Evolutionary conservation across 2,329 filamentous ascomycete genomes (phyloP), one percentile per base, ranked within the genome.

Genomic region (Teratosphaeria zuluensis): DNA sequence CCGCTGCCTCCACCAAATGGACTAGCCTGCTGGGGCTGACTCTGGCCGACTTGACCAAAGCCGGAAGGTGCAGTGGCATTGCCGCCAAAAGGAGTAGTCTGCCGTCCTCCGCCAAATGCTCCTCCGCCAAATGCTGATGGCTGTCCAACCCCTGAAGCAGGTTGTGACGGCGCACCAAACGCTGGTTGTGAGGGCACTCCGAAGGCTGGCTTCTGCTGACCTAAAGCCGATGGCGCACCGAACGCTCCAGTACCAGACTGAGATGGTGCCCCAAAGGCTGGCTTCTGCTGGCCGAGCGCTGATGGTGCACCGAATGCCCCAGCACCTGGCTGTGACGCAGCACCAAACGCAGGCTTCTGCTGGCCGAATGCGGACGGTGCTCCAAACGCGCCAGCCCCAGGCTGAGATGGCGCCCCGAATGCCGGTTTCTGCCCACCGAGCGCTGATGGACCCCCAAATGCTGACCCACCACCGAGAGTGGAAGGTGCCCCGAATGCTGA

Each of bases 271-370:
- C 69, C 67, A 56, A 71, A 69, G n/a, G 59, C 59, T 53, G 65
- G 46, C 46, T 58, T 58, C 14, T 14, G 8, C 24, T 19, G 51
- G 8, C 64, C 63, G 38, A 65, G 42, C 11, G 62, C 24, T 19
- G 66, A 65, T 6, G 65, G 57, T 53, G 66, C 58, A 11, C 51
- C 51, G 16, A 52, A 52, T 19, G 60, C 30, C 12, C 42, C 38
- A 16, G 42, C 52, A 6, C 61, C 59, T 35, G 61, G 46, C 6
- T 55, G 48, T n/a, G 62, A 61, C 24, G 62, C 58, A 7, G 58
- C 61, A 11, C 72, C 72, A 56, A 75, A 73, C n/a, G 68, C 46
- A 51, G 73, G 70, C 16, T 48, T 48, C 42, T 48, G 42, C 42
- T 48, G 35, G 28, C 32, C 59, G 16, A 59, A 35, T 2, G 48